Evolutionary conservation across 768 basidiomycete species (phyloP).

Genomic region (Phanerodontia chrysosporium): DNA sequence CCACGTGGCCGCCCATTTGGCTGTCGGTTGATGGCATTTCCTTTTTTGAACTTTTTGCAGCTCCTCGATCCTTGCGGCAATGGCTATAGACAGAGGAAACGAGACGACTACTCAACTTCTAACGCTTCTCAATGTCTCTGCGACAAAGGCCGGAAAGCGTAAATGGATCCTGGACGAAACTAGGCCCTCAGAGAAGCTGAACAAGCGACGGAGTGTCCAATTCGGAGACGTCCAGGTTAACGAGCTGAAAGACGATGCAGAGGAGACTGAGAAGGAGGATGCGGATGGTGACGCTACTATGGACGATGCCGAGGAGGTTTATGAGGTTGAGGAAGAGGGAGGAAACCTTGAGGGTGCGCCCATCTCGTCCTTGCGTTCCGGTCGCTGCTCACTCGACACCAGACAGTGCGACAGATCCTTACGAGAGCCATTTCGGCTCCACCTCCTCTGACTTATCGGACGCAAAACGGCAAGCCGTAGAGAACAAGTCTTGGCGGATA

Average conservation of each 20-base stretch:
- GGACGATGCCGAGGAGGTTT: constrained; percentile 17
- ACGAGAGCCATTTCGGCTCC: constrained; percentile 74
- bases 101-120: constrained; percentile 73
- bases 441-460: constrained; percentile 49
- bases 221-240: constrained; percentile 17
- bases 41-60: constrained; percentile 4
- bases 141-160: constrained; percentile 63
- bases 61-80: not conserved
- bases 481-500: constrained; percentile 53
- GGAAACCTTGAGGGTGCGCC: constrained; percentile 5
- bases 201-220: constrained; percentile 52
- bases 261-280: not conserved
- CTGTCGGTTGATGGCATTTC: constrained; percentile 1
- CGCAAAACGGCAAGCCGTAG: constrained; percentile 45
- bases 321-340: constrained; percentile 14
- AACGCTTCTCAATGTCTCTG: constrained; percentile 87
- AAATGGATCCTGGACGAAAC: constrained; percentile 38
- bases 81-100: constrained; percentile 35
- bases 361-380: not conserved
- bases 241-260: constrained; percentile 7
- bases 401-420: constrained; percentile 37
- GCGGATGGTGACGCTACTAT: constrained; percentile 12
- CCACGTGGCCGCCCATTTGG: not conserved
- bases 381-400: not conserved
- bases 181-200: constrained; percentile 50